Conservation (phyloP, 441 rosid species). For the Kokia cookei region DNA sequence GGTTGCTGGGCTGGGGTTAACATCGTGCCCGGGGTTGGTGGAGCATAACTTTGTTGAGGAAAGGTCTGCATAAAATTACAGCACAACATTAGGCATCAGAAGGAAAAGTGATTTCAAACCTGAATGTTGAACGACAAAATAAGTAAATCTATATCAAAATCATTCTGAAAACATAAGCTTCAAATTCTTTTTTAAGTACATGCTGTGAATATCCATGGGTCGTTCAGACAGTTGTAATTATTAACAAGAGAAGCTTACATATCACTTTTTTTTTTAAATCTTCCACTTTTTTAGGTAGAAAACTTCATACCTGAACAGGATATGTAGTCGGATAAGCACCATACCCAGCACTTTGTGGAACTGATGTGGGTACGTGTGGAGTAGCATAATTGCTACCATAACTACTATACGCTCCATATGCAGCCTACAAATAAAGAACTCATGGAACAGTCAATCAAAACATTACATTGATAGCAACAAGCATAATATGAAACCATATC, state of each 20-base stretch:
- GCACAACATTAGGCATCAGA: not conserved
- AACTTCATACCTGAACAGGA: conserved; percentile 64
- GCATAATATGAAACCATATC: too few relatives aligned
- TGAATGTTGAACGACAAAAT: too few relatives aligned
- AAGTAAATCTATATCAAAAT: not conserved
- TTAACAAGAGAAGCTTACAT: not conserved
- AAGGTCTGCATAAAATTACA: conserved; percentile 32
- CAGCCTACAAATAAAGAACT: conserved; percentile 40
- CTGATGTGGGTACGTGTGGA: conserved; percentile 62
- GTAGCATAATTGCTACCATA: conserved; percentile 60
- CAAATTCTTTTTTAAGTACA: not conserved
- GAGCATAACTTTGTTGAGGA: conserved; percentile 76
- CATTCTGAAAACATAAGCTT: not conserved
- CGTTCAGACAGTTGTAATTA: not conserved
- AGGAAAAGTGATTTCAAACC: too few relatives aligned
- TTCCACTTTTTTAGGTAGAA: not conserved
- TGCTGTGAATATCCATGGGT: not conserved
- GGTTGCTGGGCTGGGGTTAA: conserved; percentile 63
- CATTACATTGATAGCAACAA: too few relatives aligned
- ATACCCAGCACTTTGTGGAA: conserved; percentile 64
- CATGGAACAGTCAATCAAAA: too few relatives aligned
- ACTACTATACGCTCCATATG: conserved; percentile 65
- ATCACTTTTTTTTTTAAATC: not conserved
- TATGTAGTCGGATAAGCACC: conserved; percentile 76
- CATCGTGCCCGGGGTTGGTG: conserved; percentile 53